Percentiles rank a stretch among this genome's conserved stretches.
Conservation (phyloP, 192 early-diverging fungal species). For the Neocallimastix lanati region DNA sequence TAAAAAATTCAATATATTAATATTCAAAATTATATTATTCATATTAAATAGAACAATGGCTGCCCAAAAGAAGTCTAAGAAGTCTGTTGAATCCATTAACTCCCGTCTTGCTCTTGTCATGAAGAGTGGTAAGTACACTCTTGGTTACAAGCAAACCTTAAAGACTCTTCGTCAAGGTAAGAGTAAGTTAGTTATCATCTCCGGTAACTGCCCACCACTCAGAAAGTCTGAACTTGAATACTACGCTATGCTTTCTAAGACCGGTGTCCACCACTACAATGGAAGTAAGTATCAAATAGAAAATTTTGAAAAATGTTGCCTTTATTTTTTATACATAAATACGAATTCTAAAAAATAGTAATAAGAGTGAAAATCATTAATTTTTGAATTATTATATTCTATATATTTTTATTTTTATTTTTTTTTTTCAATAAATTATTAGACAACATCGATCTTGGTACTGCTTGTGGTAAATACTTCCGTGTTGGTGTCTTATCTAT, state of each 20-base stretch:
- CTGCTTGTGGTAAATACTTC: conserved; percentile 99
- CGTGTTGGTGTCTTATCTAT: conserved; percentile 85
- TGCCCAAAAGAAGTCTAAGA: not conserved
- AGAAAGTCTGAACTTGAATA: conserved; percentile 99
- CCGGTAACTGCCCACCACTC: conserved; percentile 98
- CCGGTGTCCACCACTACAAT: conserved; percentile 97
- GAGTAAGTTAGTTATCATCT: conserved; percentile 97
- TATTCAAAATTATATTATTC: no score
- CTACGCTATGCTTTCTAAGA: conserved; percentile 99
- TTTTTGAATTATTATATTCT: no score
- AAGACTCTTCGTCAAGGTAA: conserved; percentile 94
- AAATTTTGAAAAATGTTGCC: no score
- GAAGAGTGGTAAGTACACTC: conserved; percentile 96
- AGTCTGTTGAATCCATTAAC: conserved; percentile 85
- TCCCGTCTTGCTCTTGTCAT: conserved; percentile 93
- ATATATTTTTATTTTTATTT: no score
- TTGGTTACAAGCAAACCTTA: conserved; percentile 98
- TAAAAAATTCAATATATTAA: no score
- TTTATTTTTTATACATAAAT: no score
- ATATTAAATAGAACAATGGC: not conserved
- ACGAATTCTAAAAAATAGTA: no score
- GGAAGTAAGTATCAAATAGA: conserved; percentile 54
- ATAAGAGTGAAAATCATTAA: no score
- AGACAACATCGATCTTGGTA: conserved; percentile 98
- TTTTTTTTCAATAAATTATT: not conserved